Conservation (phyloP, 2,329 filamentous ascomycete genomes). For the Aureobasidium musti region DNA sequence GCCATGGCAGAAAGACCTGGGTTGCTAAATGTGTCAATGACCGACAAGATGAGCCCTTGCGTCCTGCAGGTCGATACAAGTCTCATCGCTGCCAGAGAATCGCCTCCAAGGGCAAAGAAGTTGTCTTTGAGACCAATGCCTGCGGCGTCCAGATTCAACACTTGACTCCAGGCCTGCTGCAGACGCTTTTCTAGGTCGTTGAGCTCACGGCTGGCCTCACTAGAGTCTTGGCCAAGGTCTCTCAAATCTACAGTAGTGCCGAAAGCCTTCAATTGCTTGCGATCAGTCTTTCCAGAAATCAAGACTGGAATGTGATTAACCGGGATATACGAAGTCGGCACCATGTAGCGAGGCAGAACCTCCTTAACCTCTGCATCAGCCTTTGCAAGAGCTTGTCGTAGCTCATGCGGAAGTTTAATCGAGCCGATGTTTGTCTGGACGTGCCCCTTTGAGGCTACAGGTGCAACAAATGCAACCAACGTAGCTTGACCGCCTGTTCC, state of each 20-base stretch:
- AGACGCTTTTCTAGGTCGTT: conserved; percentile 30
- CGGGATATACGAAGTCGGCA: conserved; percentile 49
- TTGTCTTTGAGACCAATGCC: conserved; percentile 44
- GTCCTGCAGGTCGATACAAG: conserved; percentile 46
- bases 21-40: conserved; percentile 49
- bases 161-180: conserved; percentile 20
- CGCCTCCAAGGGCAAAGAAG: conserved; percentile 52
- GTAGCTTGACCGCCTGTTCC: conserved; percentile 30
- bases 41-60: conserved; percentile 44
- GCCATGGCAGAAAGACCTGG: conserved; percentile 53
- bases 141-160: conserved; percentile 24
- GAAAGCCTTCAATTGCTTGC: conserved; percentile 34
- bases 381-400: conserved; percentile 34
- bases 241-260: conserved; percentile 32
- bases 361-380: conserved; percentile 34
- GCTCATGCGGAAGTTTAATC: conserved; percentile 29
- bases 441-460: conserved; percentile 7
- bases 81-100: conserved; percentile 51
- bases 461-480: conserved; percentile 32
- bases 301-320: conserved; percentile 48
- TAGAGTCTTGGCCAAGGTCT: conserved; percentile 30
- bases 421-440: conserved; percentile 18
- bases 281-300: conserved; percentile 49
- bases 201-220: conserved; percentile 46
- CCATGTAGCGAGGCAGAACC: conserved; percentile 43